Conservation (phyloP, 2,329 filamentous ascomycete species). For the Fusarium globosum region DNA sequence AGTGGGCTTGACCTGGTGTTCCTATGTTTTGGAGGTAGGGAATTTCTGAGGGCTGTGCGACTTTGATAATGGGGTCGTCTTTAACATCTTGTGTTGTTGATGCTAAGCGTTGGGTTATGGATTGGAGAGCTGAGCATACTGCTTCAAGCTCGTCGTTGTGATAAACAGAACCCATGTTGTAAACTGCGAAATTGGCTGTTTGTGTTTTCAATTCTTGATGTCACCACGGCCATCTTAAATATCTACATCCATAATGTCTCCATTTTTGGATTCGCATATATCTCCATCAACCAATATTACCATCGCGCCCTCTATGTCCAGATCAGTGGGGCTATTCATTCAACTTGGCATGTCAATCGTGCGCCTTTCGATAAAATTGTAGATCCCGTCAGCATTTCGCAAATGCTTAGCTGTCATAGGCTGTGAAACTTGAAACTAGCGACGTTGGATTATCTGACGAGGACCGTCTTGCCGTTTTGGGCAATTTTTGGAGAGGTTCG, state of each 20-base stretch:
- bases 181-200: neutral
- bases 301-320: neutral
- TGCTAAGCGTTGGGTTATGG: neutral
- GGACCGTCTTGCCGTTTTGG: neutral
- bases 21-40: conserved; percentile 17
- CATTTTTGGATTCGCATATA: neutral
- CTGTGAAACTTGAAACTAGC: neutral
- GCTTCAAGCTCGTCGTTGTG: conserved; percentile 10
- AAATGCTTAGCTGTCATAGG: conserved; percentile 5
- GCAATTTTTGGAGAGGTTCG: neutral
- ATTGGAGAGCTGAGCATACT: conserved; percentile 13
- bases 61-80: conserved; percentile 25
- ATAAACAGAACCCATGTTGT: neutral
- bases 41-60: conserved; percentile 19
- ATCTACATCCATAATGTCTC: neutral
- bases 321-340: neutral
- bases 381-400: conserved; percentile 6
- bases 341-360: conserved; percentile 7
- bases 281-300: neutral
- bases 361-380: conserved; percentile 7
- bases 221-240: neutral
- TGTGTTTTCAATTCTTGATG: neutral
- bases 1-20: conserved; percentile 12
- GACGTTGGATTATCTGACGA: neutral
- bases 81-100: conserved; percentile 15